Percentiles rank a stretch among this genome's conserved stretches.
These are phyloP conservation scores for Sporobolomyces phaffii DNA, from an alignment of 768 basidiomycete species.

Conservation along the genomic window DNA sequence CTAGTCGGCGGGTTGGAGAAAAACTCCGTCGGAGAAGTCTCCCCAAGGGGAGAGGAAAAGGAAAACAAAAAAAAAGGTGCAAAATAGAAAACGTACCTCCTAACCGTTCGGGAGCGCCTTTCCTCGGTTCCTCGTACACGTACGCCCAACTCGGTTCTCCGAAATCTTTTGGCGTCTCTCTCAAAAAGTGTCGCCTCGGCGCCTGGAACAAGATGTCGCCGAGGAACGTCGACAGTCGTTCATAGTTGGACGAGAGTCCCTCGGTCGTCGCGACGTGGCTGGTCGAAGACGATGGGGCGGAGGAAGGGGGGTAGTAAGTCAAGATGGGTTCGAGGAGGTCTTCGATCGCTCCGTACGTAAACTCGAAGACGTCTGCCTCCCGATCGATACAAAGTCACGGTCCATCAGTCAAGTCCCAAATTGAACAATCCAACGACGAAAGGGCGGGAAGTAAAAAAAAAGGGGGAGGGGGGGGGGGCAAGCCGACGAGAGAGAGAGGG, in stretches of 20 bases:
- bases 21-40: too few species aligned
- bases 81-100: constrained; percentile 19
- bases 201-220: constrained; percentile 43
- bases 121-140: constrained; percentile 7
- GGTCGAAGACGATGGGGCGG: constrained; percentile 47
- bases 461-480: neutral
- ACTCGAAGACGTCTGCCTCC: constrained; percentile 30
- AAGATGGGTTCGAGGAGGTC: constrained; percentile 33
- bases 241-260: constrained; percentile 48
- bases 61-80: too few species aligned
- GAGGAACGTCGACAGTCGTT: constrained; percentile 49
- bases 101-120: constrained; percentile 8
- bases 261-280: constrained; percentile 43
- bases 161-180: constrained; percentile 39
- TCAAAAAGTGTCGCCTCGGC: constrained; percentile 28
- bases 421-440: too few species aligned
- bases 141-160: constrained; percentile 36
- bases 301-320: constrained; percentile 50
- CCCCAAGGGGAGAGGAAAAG: too few species aligned
- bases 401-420: too few species aligned
- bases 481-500: neutral
- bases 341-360: constrained; percentile 33
- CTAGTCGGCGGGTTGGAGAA: too few species aligned
- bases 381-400: too few species aligned
- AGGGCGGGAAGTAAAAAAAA: too few species aligned